phyloP scores from a whole-genome alignment of 331 rosid genomes.

The Pyracantha coccinea region DNA sequence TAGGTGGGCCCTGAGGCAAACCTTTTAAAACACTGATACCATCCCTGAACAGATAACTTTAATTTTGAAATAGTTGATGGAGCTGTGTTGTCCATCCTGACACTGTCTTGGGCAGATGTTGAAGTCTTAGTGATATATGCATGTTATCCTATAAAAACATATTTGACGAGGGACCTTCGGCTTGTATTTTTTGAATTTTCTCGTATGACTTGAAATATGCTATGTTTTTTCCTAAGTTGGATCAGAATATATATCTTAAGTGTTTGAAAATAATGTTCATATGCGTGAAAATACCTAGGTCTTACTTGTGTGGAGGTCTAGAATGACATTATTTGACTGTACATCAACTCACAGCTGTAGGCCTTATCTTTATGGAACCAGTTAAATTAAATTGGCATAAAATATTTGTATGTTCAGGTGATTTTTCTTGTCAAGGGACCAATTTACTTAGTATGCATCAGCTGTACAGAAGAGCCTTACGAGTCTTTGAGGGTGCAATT shows the following conservation, averaged over 20 bases:
- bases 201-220: background rate
- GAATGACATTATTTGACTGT: background rate
- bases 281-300: background rate
- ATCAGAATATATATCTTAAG: slow-evolving; percentile 1
- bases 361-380: background rate
- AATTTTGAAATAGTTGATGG: background rate
- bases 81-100: background rate
- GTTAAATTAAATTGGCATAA: slow-evolving; percentile 6
- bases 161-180: background rate
- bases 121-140: background rate
- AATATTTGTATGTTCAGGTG: slow-evolving; percentile 42
- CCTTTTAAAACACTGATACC: background rate
- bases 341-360: background rate
- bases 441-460: slow-evolving; percentile 87
- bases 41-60: background rate
- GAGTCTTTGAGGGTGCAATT: slow-evolving; percentile 74
- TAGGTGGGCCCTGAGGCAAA: too few relatives aligned
- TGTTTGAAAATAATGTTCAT: background rate
- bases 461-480: slow-evolving; percentile 90
- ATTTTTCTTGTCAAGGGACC: slow-evolving; percentile 95
- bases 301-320: background rate
- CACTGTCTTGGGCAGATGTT: background rate
- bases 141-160: background rate
- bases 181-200: background rate
- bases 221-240: background rate